These are phyloP conservation scores for Sclerotinia borealis DNA, from an alignment of 2,329 filamentous ascomycete genomes.

Conservation along the genomic window DNA sequence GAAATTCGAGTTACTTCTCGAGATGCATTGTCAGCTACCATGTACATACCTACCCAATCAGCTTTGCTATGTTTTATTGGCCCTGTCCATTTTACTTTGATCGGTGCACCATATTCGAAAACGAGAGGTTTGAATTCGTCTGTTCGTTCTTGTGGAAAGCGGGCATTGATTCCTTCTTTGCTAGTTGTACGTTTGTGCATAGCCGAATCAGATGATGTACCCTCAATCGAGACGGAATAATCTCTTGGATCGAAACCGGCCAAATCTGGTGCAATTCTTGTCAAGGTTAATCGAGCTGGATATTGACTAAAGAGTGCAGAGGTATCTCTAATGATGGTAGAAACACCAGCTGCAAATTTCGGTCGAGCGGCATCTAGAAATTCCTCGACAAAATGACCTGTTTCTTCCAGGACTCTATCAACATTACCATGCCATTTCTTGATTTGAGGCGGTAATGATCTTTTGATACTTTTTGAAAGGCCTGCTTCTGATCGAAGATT, in stretches of 20 bases:
- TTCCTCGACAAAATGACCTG: conserved; percentile 84
- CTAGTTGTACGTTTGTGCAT: conserved; percentile 56
- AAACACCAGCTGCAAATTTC: conserved; percentile 79
- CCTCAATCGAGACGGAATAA: conserved; percentile 72
- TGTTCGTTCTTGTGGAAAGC: conserved; percentile 55
- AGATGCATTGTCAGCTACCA: conserved; percentile 88
- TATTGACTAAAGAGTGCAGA: conserved; percentile 84
- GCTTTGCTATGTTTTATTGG: conserved; percentile 80
- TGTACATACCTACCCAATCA: conserved; percentile 95
- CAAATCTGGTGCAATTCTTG: conserved; percentile 70
- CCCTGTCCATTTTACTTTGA: conserved; percentile 85
- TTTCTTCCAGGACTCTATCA: conserved; percentile 80
- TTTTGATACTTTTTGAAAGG: conserved; percentile 83
- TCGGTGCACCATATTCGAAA: conserved; percentile 84
- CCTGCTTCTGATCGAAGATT: conserved; percentile 81
- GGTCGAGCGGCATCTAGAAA: conserved; percentile 80
- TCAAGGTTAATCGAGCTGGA: conserved; percentile 78
- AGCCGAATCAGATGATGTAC: conserved; percentile 47
- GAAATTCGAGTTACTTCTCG: conserved; percentile 78
- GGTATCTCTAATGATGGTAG: conserved; percentile 81
- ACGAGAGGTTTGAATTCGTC: conserved; percentile 65
- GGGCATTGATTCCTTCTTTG: conserved; percentile 66
- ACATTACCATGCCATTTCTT: conserved; percentile 80
- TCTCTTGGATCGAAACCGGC: conserved; percentile 72
- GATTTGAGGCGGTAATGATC: conserved; percentile 76